Evolutionary conservation across 805 yeast species (phyloP), one percentile per base, ranked within the genome.

Genomic region (Torulaspora delbrueckii): DNA sequence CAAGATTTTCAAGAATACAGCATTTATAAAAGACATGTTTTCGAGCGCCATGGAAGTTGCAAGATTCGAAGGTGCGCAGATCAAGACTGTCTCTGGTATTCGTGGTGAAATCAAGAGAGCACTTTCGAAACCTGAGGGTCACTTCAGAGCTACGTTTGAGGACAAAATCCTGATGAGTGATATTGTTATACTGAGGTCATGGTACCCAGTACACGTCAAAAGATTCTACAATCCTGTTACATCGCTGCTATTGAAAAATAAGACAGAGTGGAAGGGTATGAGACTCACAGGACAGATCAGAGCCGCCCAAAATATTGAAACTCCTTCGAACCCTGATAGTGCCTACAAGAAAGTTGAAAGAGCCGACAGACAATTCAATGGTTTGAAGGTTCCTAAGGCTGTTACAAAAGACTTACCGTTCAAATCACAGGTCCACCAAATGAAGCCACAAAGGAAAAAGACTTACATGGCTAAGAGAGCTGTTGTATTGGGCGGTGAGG

Each of bases 81-180:
- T 93, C 62, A 85, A 89, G 66, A 95, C 99, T 0, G 99, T 93
- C 4, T 86, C 96, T 6, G 99, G 99, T 49, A 88, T 93, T 47
- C 75, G 99, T 56, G 99, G 99, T 67, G 98, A 93, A 66, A 91
- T 93, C 58, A 93, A 93, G 66, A 76, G 97, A 52, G 99, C 98
- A 0, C 73, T 93, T 51, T 79, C 96, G 8, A 85, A 86, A 56
- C 96, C 97, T 0, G 98, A 91, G 42, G 99, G 99, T 9, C 82
- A 85, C 65, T 95, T 77, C 74, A 80, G 99, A 63, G 99, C 99
- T 9, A 82, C 97, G 1, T 93, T 93, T 67, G 99, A 93, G 67
- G 99, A 93, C 65, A 91, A 90, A 69, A 78, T 91, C 31, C 75
- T 91, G 45, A 75, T 93, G 82, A 84, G 93, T 54, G 99, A 93